Base-by-base conservation (phyloP, 2,329 filamentous ascomycete species). In the Penicillium sp. region DNA sequence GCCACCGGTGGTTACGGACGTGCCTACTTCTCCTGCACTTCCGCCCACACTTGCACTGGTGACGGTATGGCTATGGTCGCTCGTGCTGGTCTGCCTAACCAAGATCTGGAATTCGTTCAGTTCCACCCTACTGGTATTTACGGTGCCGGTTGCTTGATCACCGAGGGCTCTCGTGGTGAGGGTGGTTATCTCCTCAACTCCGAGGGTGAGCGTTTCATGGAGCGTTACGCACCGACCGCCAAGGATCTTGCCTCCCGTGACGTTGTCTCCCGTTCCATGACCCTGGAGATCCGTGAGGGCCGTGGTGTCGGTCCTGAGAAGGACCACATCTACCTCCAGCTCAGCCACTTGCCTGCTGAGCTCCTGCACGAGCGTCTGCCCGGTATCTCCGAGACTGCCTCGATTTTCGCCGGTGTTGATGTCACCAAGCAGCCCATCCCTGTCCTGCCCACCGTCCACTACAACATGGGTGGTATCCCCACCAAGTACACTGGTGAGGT, bases 111-210 rank as follows among this genome's bases (percentile, higher is more conserved):
- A 77, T 99, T 99, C 78, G 94, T 99, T 61, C 93, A 99, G 80
- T 99, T 99, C 86, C 93, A 99, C 78, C 93, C 93, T 54, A 97
- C 93, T 65, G 93, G 93, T 85, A 97, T 99, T 79, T 99, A 99
- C 77, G 94, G 94, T 71, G 94, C 93, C 70, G 93, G 93, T 65
- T 96, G 93, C 79, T 81, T 99, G 83, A 99, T 99, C 73, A 97
- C 94, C 12, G 93, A 99, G 80, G 93, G 93, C 69, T 91, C 93
- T 67, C 91, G 94, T 83, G 94, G 94, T 81, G 94, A 97, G 83
- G 93, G 93, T 83, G 93, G 93, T 71, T 97, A 97, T 77, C 86
- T 99, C 49, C 85, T 97, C 65, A 99, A 99, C 85, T 91, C 90
- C 6, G 90, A 97, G 83, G 93, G 93, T 80, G 94, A 97, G 81